Percentiles rank a stretch among this genome's conserved stretches.
Evolutionary conservation across 2,329 filamentous ascomycete genomes (phyloP).

Genomic region (Fusarium guadeloupense): DNA sequence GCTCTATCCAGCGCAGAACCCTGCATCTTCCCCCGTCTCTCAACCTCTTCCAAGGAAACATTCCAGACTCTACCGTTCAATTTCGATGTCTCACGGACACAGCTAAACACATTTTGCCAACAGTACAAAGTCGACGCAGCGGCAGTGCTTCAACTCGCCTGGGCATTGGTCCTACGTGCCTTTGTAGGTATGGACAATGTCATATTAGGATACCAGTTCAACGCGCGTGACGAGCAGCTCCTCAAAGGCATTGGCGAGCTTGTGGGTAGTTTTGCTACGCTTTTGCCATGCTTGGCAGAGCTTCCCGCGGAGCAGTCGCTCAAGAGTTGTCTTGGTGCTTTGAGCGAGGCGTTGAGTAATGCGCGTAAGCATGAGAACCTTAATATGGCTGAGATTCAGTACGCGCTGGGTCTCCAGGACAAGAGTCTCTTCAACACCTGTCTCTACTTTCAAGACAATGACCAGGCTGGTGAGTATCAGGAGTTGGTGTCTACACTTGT

Average conservation of each 20-base stretch:
- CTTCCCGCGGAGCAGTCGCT: slow-evolving; percentile 48
- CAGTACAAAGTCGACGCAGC: slow-evolving; percentile 55
- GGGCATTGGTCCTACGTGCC: slow-evolving; percentile 65
- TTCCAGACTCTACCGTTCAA: slow-evolving; percentile 52
- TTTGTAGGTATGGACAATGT: slow-evolving; percentile 63
- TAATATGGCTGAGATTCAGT: slow-evolving; percentile 57
- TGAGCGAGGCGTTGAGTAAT: slow-evolving; percentile 43
- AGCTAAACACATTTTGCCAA: slow-evolving; percentile 55
- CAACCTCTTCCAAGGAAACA: slow-evolving; percentile 31
- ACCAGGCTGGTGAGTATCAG: not conserved
- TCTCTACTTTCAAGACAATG: slow-evolving; percentile 57
- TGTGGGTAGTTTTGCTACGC: slow-evolving; percentile 58
- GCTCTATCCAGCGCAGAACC: slow-evolving; percentile 51
- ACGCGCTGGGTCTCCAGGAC: slow-evolving; percentile 55
- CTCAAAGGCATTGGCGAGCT: slow-evolving; percentile 53
- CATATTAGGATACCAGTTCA: slow-evolving; percentile 63
- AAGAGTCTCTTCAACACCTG: slow-evolving; percentile 61
- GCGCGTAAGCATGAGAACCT: slow-evolving; percentile 53
- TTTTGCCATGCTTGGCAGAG: slow-evolving; percentile 48
- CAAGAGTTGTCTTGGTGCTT: slow-evolving; percentile 44
- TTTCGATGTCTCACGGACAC: slow-evolving; percentile 52
- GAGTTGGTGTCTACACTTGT: slow-evolving; percentile 10
- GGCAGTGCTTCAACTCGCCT: slow-evolving; percentile 66
- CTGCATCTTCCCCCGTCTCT: slow-evolving; percentile 58
- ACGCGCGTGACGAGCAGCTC: slow-evolving; percentile 55